Conservation (phyloP, 2,329 filamentous ascomycete genomes). For the Arthrobotrys musiformis region DNA sequence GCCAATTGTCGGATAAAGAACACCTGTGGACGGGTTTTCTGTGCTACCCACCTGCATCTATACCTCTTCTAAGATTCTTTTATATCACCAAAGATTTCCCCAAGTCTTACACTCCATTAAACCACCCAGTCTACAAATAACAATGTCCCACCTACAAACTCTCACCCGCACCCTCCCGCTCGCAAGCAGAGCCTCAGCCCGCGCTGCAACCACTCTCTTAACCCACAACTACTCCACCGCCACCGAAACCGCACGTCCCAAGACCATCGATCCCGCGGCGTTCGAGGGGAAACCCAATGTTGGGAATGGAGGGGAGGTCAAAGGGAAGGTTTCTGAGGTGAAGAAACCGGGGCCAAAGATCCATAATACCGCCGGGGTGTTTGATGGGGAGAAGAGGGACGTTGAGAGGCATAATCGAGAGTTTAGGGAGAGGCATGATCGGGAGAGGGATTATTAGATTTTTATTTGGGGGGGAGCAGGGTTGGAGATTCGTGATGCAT, state of each 20-base stretch:
- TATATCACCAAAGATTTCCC: not conserved
- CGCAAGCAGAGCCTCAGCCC: not conserved
- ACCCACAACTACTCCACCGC: not conserved
- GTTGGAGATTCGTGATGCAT: not conserved
- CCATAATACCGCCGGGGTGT: constrained; percentile 11
- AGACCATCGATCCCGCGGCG: constrained; percentile 20
- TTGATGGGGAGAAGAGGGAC: constrained; percentile 37
- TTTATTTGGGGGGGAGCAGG: not conserved
- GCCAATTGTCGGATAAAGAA: not conserved
- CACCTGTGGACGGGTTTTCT: not conserved
- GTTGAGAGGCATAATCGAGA: constrained; percentile 47
- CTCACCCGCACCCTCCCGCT: constrained; percentile 7
- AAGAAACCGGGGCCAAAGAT: constrained; percentile 21
- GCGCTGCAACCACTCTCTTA: not conserved
- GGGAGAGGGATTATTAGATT: not conserved
- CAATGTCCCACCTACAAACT: constrained; percentile 21
- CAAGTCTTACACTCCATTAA: not conserved
- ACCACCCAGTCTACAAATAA: constrained; percentile 1
- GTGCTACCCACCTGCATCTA: not conserved
- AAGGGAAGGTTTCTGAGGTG: not conserved
- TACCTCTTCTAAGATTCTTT: not conserved
- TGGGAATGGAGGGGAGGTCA: constrained; percentile 4
- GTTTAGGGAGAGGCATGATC: constrained; percentile 39
- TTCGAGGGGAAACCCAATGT: constrained; percentile 28
- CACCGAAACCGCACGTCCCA: constrained; percentile 31